Base-by-base conservation (phyloP, 495 filamentous ascomycete species). In the Endocarpon pusillum region DNA sequence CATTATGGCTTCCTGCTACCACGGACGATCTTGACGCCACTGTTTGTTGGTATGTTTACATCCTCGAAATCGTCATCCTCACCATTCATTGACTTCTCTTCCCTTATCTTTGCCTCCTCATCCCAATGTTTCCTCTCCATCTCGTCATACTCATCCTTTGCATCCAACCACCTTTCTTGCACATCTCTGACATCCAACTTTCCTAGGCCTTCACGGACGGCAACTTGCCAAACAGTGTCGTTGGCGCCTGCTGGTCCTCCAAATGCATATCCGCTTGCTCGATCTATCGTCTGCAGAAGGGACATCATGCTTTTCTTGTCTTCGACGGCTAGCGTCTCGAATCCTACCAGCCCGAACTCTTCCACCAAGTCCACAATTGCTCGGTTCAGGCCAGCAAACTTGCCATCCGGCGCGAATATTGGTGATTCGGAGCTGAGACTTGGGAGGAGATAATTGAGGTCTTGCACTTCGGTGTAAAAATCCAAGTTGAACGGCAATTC, bases 401-500 rank as follows among this genome's bases (percentile, higher is more conserved):
- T 94, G 7, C 28, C 28, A 14, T 17, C 28, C n/a, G n/a, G n/a
- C 12, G 28, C 28, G 19, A 31, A 31, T 4, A 31, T 31, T 17
- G 28, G 28, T 17, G 28, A n/a, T 7, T 59, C 57, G 41, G 71
- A 68, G 3, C 67, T 64, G 33, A 63, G 69, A 39, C 44, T 64
- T 0, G 87, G 84, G 5, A 89, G 64, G 12, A 97, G 70, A 42
- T 92, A 81, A 2, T 64, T 64, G 3, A 97, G 72, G 37, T 93
- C 83, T 55, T 96, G 83, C n/a, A 94, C 85, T 49, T 97, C 89
- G 34, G 89, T 94, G 56, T 96, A 97, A 52, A 73, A 97, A 42
- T 94, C 84, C 22, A 97, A 69, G 43, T 87, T 86, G 63, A 97
- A 94, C 0, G 84, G 81, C 0, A 96, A 71, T 6, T 76, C 69